Base-by-base conservation (phyloP, 768 basidiomycete genomes). In the Pisolithus orientalis region DNA sequence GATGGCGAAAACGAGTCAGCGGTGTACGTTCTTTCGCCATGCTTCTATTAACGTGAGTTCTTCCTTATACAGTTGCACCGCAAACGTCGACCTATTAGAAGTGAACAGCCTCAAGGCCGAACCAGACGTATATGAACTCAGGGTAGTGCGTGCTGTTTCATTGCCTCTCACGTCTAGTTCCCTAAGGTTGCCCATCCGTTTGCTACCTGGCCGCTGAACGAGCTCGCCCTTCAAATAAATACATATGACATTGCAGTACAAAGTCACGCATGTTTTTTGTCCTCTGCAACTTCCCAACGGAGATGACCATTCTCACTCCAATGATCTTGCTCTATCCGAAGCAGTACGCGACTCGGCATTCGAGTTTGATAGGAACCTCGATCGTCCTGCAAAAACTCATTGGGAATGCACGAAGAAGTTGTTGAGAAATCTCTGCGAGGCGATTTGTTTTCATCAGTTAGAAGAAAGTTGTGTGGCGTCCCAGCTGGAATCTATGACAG, bases 241-340 rank as follows among this genome's bases (percentile, higher is more conserved):
- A 44, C 28, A 29, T 29, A 29, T 29, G 27, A 11, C 43, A 44
- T 27, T 44, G 43, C 25, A 57, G 10, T 77, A 74, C 49, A 55
- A 68, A 17, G 52, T 72, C 21, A 67, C 70, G 27, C 76, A 77
- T 49, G 59, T 77, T 0, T 72, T 76, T 56, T 53, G 72, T 14
- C 76, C 76, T 2, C 70, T 72, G 0, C 61, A 65, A 31, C 58
- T 73, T 3, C 75, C 74, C 0, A 65, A 71, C 31, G 46, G 57
- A 4, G 62, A 70, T n/a, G 72, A 76, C 42, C 49, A 59, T 2
- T 46, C 40, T 0, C 43, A 53, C 4, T 9, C 53, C 7, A 56
- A 64, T 9, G 68, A 73, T 3, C 57, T 59, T n/a, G 55, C 57
- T 1, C 58, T 76, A 5, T 62, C 63, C 38, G 14, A 34, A 3